These are phyloP conservation scores for Pichia scutulata DNA, from an alignment of 805 yeast species.

Conservation along the genomic window DNA sequence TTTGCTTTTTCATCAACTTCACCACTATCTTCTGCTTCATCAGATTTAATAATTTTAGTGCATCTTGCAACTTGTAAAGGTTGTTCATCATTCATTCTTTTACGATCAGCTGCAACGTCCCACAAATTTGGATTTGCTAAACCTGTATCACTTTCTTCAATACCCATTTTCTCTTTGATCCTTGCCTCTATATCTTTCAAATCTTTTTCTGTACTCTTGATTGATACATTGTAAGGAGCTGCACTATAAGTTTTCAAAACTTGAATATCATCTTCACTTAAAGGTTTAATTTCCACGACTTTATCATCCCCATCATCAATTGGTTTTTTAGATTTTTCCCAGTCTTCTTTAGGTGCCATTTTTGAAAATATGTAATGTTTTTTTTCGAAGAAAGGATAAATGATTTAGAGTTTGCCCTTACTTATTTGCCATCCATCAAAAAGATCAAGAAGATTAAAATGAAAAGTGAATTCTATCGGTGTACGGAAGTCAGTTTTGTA, in stretches of 20 bases:
- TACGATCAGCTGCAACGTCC: conserved; percentile 96
- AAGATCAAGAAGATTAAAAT: not conserved
- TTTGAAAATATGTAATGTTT: not conserved
- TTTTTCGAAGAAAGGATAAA: not conserved
- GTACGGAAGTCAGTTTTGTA: not conserved
- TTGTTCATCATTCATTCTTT: conserved; percentile 86
- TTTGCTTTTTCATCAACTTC: conserved; percentile 69
- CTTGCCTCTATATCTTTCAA: conserved; percentile 74
- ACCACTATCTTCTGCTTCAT: conserved; percentile 28
- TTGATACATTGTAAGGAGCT: conserved; percentile 83
- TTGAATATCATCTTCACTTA: conserved; percentile 94
- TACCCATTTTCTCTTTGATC: conserved; percentile 91
- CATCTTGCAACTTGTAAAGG: conserved; percentile 98
- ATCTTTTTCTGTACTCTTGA: conserved; percentile 82
- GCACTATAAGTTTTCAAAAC: conserved; percentile 95
- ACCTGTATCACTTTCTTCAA: conserved; percentile 96
- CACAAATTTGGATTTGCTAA: conserved; percentile 92
- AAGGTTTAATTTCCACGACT: conserved; percentile 74
- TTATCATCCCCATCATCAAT: conserved; percentile 50
- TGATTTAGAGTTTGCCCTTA: conserved; percentile 5
- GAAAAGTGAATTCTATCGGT: not conserved
- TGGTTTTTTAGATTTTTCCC: conserved; percentile 97
- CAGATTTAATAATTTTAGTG: conserved; percentile 84
- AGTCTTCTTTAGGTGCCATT: conserved; percentile 96
- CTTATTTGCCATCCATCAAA: conserved; percentile 13